Conservation (phyloP, 2,329 filamentous ascomycete species). For the Neofusicoccum laricinum region DNA sequence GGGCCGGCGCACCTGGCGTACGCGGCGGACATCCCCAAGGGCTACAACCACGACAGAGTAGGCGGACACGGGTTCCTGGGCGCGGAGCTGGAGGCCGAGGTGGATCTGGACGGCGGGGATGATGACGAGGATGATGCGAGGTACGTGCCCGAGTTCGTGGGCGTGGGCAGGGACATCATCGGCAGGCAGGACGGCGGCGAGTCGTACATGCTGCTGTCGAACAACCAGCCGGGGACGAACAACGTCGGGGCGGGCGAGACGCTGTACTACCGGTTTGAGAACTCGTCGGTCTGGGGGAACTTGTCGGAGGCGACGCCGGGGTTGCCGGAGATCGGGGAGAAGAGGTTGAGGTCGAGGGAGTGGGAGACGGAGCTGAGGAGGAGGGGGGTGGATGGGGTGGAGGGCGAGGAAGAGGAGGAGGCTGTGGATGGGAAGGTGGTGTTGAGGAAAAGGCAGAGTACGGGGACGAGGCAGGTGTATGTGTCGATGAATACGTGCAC, state of each 20-base stretch:
- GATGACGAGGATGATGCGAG: constrained; percentile 29
- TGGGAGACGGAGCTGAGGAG: constrained; percentile 10
- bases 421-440: not conserved
- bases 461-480: constrained; percentile 58
- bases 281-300: constrained; percentile 51
- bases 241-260: constrained; percentile 63
- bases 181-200: constrained; percentile 44
- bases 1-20: constrained; percentile 50
- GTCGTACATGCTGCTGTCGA: constrained; percentile 42
- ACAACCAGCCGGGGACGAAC: constrained; percentile 61
- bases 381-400: constrained; percentile 12
- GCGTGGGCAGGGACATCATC: constrained; percentile 62
- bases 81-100: constrained; percentile 45
- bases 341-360: constrained; percentile 6
- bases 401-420: constrained; percentile 11
- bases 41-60: constrained; percentile 49
- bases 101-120: constrained; percentile 41
- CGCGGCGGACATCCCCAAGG: constrained; percentile 55
- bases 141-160: constrained; percentile 62
- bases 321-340: constrained; percentile 27
- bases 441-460: constrained; percentile 27
- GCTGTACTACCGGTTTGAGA: constrained; percentile 63
- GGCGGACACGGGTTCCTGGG: constrained; percentile 52
- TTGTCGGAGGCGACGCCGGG: constrained; percentile 31
- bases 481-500: constrained; percentile 83